Percentiles rank a stretch among this genome's conserved stretches.
These are phyloP conservation scores for Penicillium digitatum DNA, from an alignment of 2,329 filamentous ascomycete species.

Conservation along the genomic window DNA sequence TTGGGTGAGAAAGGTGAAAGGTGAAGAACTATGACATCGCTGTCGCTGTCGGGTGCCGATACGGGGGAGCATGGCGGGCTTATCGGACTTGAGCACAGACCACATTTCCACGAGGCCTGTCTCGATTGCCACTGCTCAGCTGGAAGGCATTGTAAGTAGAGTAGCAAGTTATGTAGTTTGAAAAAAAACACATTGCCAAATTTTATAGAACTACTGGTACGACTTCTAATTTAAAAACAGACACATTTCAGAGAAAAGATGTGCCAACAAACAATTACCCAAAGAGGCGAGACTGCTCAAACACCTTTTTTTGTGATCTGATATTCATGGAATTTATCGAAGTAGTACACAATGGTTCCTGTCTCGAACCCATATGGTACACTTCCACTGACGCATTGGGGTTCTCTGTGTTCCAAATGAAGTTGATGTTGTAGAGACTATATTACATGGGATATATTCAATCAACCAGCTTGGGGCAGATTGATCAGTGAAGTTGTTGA, in stretches of 20 bases:
- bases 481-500: neutral
- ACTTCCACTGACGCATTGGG: neutral
- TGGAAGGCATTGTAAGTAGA: neutral
- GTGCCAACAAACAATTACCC: neutral
- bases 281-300: neutral
- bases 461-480: conserved; percentile 18
- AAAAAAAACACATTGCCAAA: neutral
- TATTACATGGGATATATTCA: conserved; percentile 24
- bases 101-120: conserved; percentile 1
- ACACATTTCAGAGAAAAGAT: too few relatives aligned
- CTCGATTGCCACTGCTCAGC: conserved; percentile 9
- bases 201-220: neutral
- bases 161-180: neutral
- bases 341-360: neutral
- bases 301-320: neutral
- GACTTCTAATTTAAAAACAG: too few relatives aligned
- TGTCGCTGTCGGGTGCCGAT: conserved; percentile 14
- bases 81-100: conserved; percentile 21
- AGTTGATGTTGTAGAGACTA: conserved; percentile 25
- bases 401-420: neutral
- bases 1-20: conserved; percentile 5
- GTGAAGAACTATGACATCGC: conserved; percentile 28
- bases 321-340: neutral
- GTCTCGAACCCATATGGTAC: neutral
- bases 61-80: conserved; percentile 18